These are phyloP conservation scores for Lactarius hengduanensis DNA, from an alignment of 768 basidiomycete species.

Conservation along the genomic window DNA sequence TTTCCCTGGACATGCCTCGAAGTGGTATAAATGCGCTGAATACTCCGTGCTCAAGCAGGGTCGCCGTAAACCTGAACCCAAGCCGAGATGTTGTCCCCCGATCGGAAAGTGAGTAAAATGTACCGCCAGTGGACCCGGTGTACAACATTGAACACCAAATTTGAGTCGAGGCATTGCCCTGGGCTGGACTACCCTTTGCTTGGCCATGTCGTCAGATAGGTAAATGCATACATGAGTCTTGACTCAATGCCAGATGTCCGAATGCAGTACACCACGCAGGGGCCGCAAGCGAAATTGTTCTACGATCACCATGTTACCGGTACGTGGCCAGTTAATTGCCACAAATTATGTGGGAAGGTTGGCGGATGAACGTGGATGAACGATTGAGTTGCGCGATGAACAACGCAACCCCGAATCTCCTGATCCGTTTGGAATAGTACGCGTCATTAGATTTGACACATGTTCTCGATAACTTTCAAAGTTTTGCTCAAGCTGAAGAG, in stretches of 20 bases:
- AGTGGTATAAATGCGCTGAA: background rate
- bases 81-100: background rate
- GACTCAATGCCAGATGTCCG: background rate
- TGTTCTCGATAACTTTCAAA: background rate
- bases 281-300: background rate
- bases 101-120: conserved; percentile 2
- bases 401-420: background rate
- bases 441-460: background rate
- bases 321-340: background rate
- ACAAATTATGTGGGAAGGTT: background rate
- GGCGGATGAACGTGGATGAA: background rate
- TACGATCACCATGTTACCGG: conserved; percentile 1
- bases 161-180: background rate
- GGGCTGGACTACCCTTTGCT: background rate
- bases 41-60: background rate
- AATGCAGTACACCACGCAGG: background rate
- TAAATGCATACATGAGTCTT: background rate
- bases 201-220: background rate
- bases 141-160: conserved; percentile 3
- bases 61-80: conserved; percentile 13
- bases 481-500: no score
- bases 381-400: background rate
- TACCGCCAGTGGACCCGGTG: background rate
- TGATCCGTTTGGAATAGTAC: background rate
- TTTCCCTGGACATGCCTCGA: background rate